Evolutionary conservation across 2,329 filamentous ascomycete genomes (phyloP).

Genomic region (Pseudogymnoascus sp.): DNA sequence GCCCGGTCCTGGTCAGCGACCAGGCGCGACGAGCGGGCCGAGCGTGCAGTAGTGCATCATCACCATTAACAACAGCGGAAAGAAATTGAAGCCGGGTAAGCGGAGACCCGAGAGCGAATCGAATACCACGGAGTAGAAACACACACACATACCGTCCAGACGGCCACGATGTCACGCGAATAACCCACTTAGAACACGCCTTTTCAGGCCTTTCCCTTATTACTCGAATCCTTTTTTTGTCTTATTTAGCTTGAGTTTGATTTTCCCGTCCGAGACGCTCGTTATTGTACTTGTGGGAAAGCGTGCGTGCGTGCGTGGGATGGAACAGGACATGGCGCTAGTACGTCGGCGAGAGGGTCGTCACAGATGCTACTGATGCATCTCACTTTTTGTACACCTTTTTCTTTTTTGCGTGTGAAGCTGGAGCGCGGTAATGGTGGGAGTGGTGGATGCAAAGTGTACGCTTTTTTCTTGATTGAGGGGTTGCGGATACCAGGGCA

Average conservation of each 20-base stretch:
- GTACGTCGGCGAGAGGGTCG: neutral
- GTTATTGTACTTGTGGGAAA: neutral
- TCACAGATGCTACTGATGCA: neutral
- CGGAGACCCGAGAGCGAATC: neutral
- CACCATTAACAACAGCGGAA: neutral
- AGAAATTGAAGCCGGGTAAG: neutral
- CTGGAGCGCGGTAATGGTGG: neutral
- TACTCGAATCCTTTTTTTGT: neutral
- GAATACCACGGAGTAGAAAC: neutral
- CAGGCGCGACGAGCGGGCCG: neutral
- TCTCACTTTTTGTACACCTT: neutral
- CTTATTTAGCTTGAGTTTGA: neutral
- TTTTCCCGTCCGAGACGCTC: neutral
- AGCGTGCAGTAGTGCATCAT: conserved; percentile 5
- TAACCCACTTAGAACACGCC: neutral
- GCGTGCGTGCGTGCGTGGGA: conserved; percentile 3
- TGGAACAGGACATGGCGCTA: neutral
- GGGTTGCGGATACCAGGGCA: neutral
- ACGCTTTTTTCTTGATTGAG: neutral
- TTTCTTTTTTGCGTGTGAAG: neutral
- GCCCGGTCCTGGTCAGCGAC: neutral
- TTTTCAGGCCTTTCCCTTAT: conserved; percentile 3
- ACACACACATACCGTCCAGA: neutral
- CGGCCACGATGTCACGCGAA: conserved; percentile 3
- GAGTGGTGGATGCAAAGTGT: neutral